Base-by-base conservation (phyloP, 768 basidiomycete genomes). In the Neoboletus subvelutipes region DNA sequence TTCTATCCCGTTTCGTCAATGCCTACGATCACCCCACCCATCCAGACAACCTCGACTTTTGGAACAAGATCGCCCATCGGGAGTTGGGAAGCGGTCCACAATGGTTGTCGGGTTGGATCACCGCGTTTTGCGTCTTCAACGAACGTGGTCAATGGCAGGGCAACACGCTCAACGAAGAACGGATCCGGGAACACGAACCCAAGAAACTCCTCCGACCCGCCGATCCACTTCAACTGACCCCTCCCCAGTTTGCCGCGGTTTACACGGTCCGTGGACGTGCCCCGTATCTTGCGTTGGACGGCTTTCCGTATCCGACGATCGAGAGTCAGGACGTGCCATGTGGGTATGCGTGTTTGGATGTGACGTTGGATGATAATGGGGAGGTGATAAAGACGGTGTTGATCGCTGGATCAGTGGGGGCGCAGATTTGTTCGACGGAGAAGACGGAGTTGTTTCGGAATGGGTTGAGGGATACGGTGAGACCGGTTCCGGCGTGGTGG, bases 31-130 rank as follows among this genome's bases (percentile, higher is more conserved):
- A 64, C 29, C 73, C 73, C 7, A 36, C 50, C 48, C 61, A 61
- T 13, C 60, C 63, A 5, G 57, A 64, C 31, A 74, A 77, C 52
- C 58, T 70, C 48, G 71, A 71, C 1, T 78, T 78, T 56, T 78
- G 77, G 77, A 71, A 71, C 54, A 68, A 67, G 56, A 67, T 76
- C 24, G 67, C 70, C 0, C 69, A 72, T 45, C 56, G 55, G 37
- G 60, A 72, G 10, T 17, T 43, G 11, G 70, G 63, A 12, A 69
- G 68, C n/a, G 74, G 72, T 2, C 61, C 67, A 2, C 58, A 62
- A 12, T 72, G 58, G 58, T 52, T 78, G n/a, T 71, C 71, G 3
- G 78, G 76, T 0, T 77, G 76, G 77, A 72, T 77, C 50, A 71
- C 68, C 22, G 71, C 72, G 18, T 78, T 78, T 49, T 73, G 73